Evolutionary conservation across 345 rosid species (phyloP).

Genomic region (Turnera subulata): DNA sequence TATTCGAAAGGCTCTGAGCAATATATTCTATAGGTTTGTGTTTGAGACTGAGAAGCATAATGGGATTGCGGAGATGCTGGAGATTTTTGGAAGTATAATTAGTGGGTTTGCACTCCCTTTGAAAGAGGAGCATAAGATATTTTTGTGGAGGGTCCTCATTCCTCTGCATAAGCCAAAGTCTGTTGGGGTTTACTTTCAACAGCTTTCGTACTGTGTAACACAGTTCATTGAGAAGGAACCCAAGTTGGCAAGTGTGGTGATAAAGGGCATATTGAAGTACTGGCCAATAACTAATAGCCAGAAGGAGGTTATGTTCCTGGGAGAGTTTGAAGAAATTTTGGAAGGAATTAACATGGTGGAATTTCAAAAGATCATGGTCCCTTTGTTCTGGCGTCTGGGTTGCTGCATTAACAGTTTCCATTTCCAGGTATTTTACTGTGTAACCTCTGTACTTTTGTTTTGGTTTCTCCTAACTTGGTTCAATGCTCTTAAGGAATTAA

Average conservation of each 20-base stretch:
- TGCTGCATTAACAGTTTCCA: slow-evolving; percentile 78
- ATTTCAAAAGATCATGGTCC: slow-evolving; percentile 73
- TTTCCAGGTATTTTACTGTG: slow-evolving; percentile 59
- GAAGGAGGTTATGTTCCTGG: slow-evolving; percentile 86
- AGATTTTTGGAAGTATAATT: slow-evolving; percentile 78
- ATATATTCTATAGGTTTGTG: slow-evolving; percentile 68
- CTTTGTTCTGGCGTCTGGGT: slow-evolving; percentile 69
- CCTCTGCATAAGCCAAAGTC: slow-evolving; percentile 87
- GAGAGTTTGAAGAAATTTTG: slow-evolving; percentile 79
- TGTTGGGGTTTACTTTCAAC: slow-evolving; percentile 72
- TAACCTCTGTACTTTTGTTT: neutral
- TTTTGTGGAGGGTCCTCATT: slow-evolving; percentile 74
- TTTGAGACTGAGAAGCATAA: slow-evolving; percentile 78
- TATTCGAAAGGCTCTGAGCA: slow-evolving; percentile 67
- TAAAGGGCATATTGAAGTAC: slow-evolving; percentile 65
- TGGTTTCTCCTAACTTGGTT: neutral
- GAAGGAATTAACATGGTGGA: slow-evolving; percentile 69
- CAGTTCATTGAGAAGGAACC: slow-evolving; percentile 93
- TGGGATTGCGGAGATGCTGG: slow-evolving; percentile 78
- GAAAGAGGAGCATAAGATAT: slow-evolving; percentile 92
- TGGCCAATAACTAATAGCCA: slow-evolving; percentile 89
- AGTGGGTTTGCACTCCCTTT: slow-evolving; percentile 83
- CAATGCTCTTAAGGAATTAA: no score
- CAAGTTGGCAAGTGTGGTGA: slow-evolving; percentile 52
- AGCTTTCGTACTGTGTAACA: slow-evolving; percentile 61